phyloP scores from a whole-genome alignment of 441 rosid genomes.

The Raphanus hybrid region DNA sequence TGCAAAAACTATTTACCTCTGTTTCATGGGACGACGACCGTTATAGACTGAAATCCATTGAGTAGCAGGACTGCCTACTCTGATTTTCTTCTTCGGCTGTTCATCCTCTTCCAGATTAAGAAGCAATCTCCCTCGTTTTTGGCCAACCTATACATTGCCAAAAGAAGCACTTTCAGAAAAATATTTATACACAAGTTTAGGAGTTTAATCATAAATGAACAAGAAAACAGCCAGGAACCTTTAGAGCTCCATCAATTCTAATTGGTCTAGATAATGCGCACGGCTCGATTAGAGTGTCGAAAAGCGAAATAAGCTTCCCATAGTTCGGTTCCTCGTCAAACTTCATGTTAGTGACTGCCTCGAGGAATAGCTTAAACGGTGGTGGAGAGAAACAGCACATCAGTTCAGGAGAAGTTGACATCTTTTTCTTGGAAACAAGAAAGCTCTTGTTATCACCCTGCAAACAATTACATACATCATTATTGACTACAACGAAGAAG shows the following conservation, averaged over 20 bases:
- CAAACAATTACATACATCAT: not conserved
- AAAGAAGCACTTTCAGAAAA: conserved; percentile 11
- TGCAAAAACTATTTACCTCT: conserved; percentile 51
- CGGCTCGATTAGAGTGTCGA: conserved; percentile 72
- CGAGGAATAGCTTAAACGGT: conserved; percentile 82
- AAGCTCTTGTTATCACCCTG: conserved; percentile 95
- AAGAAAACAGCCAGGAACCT: conserved; percentile 50
- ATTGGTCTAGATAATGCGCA: conserved; percentile 86
- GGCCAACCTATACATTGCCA: conserved; percentile 63
- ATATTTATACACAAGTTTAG: not conserved
- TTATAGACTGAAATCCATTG: conserved; percentile 89
- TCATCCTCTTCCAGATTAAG: conserved; percentile 84
- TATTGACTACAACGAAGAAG: conserved; percentile 1
- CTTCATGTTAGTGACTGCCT: conserved; percentile 86
- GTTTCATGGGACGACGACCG: conserved; percentile 93
- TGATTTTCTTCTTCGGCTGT: conserved; percentile 80
- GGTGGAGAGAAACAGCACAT: conserved; percentile 88
- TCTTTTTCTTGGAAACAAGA: conserved; percentile 92
- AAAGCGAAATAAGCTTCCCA: conserved; percentile 75
- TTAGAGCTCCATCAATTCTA: conserved; percentile 93
- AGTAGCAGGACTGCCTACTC: conserved; percentile 81
- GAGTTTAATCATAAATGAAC: not conserved
- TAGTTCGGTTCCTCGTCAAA: conserved; percentile 96
- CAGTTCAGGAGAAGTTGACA: conserved; percentile 88
- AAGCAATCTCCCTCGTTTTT: conserved; percentile 74